Evolutionary conservation across 805 yeast genomes (phyloP).

Genomic region (Saturnispora dispora): DNA sequence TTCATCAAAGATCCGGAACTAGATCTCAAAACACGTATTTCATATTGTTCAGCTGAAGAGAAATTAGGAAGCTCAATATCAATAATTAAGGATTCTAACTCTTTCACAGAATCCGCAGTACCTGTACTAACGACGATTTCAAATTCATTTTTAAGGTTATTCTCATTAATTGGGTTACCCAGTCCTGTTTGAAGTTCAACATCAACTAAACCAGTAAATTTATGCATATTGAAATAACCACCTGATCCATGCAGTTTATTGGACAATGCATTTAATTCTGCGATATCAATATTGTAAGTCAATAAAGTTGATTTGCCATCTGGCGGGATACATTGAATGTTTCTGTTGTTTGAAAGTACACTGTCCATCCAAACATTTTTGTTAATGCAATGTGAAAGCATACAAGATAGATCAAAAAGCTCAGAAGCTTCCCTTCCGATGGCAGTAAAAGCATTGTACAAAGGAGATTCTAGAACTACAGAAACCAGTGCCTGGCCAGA

Average conservation of each 20-base stretch:
- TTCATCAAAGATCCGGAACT: slow-evolving; percentile 10
- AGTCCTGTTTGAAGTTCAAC: slow-evolving; percentile 46
- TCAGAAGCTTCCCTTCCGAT: slow-evolving; percentile 21
- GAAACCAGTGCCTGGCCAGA: slow-evolving; percentile 71
- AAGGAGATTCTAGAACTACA: slow-evolving; percentile 40
- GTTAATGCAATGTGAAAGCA: slow-evolving; percentile 65
- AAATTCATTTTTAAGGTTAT: slow-evolving; percentile 40
- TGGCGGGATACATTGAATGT: slow-evolving; percentile 72
- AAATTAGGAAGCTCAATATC: slow-evolving; percentile 26
- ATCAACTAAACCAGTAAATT: slow-evolving; percentile 43
- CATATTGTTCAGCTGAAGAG: slow-evolving; percentile 2
- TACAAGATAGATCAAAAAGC: slow-evolving; percentile 11
- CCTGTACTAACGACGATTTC: slow-evolving; percentile 32
- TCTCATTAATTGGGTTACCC: slow-evolving; percentile 29
- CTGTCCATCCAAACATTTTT: slow-evolving; percentile 38
- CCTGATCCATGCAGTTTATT: slow-evolving; percentile 8
- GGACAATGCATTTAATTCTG: slow-evolving; percentile 14
- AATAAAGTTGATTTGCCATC: slow-evolving; percentile 65
- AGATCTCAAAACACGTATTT: slow-evolving; percentile 9
- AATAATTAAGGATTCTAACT: slow-evolving; percentile 39
- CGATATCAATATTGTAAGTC: slow-evolving; percentile 52
- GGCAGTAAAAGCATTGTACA: slow-evolving; percentile 12
- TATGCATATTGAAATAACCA: slow-evolving; percentile 16
- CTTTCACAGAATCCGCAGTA: slow-evolving; percentile 25
- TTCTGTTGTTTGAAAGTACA: slow-evolving; percentile 28